These are phyloP conservation scores for Backusella westeae DNA, from an alignment of 192 early-diverging fungal genomes.

Conservation along the genomic window DNA sequence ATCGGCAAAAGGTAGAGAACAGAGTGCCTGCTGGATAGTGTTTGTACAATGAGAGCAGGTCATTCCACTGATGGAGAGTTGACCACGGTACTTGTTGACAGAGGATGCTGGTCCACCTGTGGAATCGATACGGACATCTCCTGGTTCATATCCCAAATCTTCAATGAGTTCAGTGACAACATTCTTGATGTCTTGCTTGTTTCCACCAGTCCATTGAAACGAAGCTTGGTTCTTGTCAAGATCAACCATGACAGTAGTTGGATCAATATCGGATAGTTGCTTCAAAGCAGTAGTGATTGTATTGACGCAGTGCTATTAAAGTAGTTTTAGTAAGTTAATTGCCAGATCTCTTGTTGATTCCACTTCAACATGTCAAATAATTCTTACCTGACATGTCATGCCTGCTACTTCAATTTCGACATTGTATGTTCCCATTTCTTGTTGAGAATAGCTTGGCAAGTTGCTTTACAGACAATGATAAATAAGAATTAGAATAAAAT, in stretches of 20 bases:
- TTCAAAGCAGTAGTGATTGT: conserved; percentile 5
- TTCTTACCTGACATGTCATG: conserved; percentile 12
- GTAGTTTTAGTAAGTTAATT: not conserved
- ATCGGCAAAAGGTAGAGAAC: not conserved
- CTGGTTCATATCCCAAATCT: conserved; percentile 70
- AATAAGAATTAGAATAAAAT: not conserved
- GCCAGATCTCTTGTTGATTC: not conserved
- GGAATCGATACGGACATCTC: not conserved
- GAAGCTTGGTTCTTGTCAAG: not conserved
- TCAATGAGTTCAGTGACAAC: conserved; percentile 44
- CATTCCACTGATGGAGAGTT: conserved; percentile 31
- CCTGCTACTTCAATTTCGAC: conserved; percentile 1
- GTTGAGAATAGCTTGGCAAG: not conserved
- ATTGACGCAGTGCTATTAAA: conserved; percentile 15
- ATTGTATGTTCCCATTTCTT: not conserved
- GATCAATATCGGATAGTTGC: not conserved
- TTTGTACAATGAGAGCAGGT: conserved; percentile 31
- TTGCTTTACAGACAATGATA: not conserved
- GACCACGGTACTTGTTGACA: not conserved
- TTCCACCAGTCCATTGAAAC: not conserved
- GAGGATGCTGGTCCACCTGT: not conserved
- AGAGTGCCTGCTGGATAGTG: conserved; percentile 15
- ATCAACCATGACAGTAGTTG: not conserved
- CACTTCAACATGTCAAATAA: not conserved
- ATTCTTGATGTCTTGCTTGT: not conserved